Base-by-base conservation (phyloP, 306 rosid species). In the Astragalus membranaceus region DNA sequence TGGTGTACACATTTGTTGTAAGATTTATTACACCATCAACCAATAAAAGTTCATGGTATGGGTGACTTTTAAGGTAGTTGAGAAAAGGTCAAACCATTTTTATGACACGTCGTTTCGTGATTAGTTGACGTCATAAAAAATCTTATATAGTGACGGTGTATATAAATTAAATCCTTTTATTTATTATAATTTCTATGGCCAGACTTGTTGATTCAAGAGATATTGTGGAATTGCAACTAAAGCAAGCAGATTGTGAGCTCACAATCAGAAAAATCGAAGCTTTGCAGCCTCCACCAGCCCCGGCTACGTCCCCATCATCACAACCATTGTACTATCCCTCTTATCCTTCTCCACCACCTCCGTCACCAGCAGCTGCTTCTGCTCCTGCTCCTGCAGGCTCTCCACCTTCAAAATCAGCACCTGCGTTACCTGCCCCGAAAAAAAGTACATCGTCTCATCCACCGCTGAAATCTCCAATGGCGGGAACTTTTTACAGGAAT, bases 121-220 rank as follows among this genome's bases (percentile, higher is more conserved):
- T n/a, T n/a, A n/a, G n/a, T n/a, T n/a, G n/a, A n/a, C n/a, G n/a
- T n/a, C n/a, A n/a, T n/a, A n/a, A n/a, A n/a, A n/a, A n/a, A n/a
- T n/a, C n/a, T n/a, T n/a, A n/a, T n/a, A n/a, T n/a, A n/a, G n/a
- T n/a, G n/a, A n/a, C n/a, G n/a, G n/a, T n/a, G n/a, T n/a, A n/a
- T n/a, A 20, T 1, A 1, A 20, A 20, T 20, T 20, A 20, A 20
- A 20, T 2, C 2, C 23, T 20, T 20, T 76, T 43, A 59, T 13
- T n/a, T 49, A 59, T 15, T 57, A 39, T 62, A 50, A 57, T 71
- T 82, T 72, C 70, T 69, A 23, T 84, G 77, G 66, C 56, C 80
- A 94, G 98, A 74, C 88, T 90, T 20, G 97, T 94, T 76, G 98
- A 94, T 83, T 94, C 98, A 4, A 85, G 98, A 87, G 98, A 94